Percentiles rank a stretch among this genome's conserved stretches.
phyloP scores from a whole-genome alignment of 2,329 filamentous ascomycete species.

The Dothideomycetes sp. region DNA sequence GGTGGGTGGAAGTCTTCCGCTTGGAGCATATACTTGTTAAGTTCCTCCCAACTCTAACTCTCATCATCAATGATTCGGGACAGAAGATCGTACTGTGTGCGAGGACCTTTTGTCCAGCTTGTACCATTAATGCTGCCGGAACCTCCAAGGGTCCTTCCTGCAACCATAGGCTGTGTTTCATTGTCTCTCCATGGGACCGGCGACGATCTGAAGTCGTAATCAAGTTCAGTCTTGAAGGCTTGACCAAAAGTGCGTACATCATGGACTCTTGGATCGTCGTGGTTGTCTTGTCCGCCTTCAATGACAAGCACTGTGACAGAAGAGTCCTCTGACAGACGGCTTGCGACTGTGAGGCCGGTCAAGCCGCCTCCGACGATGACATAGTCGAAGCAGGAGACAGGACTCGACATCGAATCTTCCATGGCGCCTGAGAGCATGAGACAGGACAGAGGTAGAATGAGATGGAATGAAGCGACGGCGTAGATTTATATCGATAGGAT shows the following conservation, averaged over 20 bases:
- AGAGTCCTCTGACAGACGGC: constrained; percentile 12
- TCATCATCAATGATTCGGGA: constrained; percentile 22
- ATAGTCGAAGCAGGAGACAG: no score
- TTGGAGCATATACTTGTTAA: constrained; percentile 22
- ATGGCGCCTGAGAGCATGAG: no score
- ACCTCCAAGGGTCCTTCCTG: constrained; percentile 22
- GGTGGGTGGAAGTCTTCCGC: constrained; percentile 21
- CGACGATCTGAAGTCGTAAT: constrained; percentile 18
- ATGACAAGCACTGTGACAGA: constrained; percentile 21
- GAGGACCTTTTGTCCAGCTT: constrained; percentile 23
- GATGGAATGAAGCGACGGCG: no score
- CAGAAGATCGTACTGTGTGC: constrained; percentile 22
- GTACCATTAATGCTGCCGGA: constrained; percentile 22
- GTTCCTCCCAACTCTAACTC: constrained; percentile 19
- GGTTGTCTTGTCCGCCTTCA: constrained; percentile 23
- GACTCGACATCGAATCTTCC: no score
- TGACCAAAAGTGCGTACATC: constrained; percentile 20
- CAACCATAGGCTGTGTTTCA: constrained; percentile 17
- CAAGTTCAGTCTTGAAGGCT: constrained; percentile 19
- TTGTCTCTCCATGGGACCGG: constrained; percentile 20
- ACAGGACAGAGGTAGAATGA: no score
- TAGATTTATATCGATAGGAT: no score
- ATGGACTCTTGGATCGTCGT: constrained; percentile 17
- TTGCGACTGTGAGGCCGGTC: constrained; percentile 19
- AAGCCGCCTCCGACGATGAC: constrained; percentile 21